These are phyloP conservation scores for Podosphaera fusca DNA, from an alignment of 2,329 filamentous ascomycete genomes.

Conservation along the genomic window DNA sequence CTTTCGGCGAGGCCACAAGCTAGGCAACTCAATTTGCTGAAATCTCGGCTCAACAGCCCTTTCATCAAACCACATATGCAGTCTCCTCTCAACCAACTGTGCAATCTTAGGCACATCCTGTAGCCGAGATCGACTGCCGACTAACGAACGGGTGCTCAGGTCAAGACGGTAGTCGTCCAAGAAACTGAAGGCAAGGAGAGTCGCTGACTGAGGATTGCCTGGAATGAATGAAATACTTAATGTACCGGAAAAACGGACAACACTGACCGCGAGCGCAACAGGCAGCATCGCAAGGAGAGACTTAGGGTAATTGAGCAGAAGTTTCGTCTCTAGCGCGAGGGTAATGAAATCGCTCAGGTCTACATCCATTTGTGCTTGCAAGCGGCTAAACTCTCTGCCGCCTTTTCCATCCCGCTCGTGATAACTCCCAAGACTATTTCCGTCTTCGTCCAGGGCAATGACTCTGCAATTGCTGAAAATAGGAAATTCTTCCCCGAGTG, in stretches of 20 bases:
- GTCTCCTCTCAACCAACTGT: constrained; percentile 53
- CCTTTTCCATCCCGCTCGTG: constrained; percentile 12
- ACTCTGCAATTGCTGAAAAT: constrained; percentile 97
- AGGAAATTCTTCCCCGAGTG: constrained; percentile 85
- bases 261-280: constrained; percentile 73
- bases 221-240: constrained; percentile 85
- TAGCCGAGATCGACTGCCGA: constrained; percentile 56
- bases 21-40: constrained; percentile 66
- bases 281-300: constrained; percentile 72
- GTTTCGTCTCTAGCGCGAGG: constrained; percentile 76
- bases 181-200: constrained; percentile 88
- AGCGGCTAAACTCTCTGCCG: constrained; percentile 38
- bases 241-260: constrained; percentile 86
- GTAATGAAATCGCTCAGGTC: constrained; percentile 93
- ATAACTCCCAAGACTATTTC: constrained; percentile 27
- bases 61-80: constrained; percentile 77
- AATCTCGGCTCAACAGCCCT: constrained; percentile 68
- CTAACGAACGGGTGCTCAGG: constrained; percentile 55
- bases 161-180: constrained; percentile 70
- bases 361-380: constrained; percentile 92
- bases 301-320: constrained; percentile 86
- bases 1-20: constrained; percentile 63
- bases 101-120: constrained; percentile 80
- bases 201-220: constrained; percentile 40
- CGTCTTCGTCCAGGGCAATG: constrained; percentile 72